A percentile compares a stretch with the other conserved stretches of the same genome.
Conservation (phyloP, 2,329 filamentous ascomycete genomes). For the Coniochaeta ligniaria region DNA sequence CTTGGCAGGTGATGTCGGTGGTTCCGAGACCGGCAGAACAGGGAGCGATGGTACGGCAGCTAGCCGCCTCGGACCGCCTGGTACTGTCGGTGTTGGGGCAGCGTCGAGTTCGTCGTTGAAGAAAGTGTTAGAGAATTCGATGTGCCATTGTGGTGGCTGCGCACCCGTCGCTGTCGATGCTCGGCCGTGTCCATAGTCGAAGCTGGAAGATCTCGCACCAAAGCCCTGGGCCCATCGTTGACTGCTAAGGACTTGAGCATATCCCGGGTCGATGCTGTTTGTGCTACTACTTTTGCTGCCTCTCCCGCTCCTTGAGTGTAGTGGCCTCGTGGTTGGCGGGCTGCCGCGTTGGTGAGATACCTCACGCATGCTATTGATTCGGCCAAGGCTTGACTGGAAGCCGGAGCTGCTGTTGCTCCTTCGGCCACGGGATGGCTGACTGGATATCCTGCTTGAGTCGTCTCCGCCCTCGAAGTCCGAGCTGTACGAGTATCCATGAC, state of each 20-base stretch:
- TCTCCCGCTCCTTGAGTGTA: constrained; percentile 52
- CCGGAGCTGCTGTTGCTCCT: constrained; percentile 78
- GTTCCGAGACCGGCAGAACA: constrained; percentile 29
- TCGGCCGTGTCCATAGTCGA: constrained; percentile 56
- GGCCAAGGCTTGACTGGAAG: constrained; percentile 51
- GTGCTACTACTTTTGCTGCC: constrained; percentile 69
- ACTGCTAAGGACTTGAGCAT: constrained; percentile 48
- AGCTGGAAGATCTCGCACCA: constrained; percentile 59
- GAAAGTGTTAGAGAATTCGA: constrained; percentile 41
- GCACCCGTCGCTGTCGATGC: constrained; percentile 16
- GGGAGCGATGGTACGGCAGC: constrained; percentile 26
- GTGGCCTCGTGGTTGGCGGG: constrained; percentile 32
- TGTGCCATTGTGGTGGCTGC: constrained; percentile 32
- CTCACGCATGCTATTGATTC: constrained; percentile 57
- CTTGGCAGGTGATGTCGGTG: constrained; percentile 26
- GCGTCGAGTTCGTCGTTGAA: constrained; percentile 61
- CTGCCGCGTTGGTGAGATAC: constrained; percentile 26
- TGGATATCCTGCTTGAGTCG: constrained; percentile 46
- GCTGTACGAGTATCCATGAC: constrained; percentile 50
- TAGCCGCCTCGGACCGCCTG: constrained; percentile 62
- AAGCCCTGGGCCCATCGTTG: constrained; percentile 51
- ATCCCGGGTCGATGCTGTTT: constrained; percentile 59
- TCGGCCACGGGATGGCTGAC: constrained; percentile 47
- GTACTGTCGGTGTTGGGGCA: constrained; percentile 79
- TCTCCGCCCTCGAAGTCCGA: constrained; percentile 53